A percentile compares a stretch with the other conserved stretches of the same genome.
These are phyloP conservation scores for Debaryomyces coudertii DNA, from an alignment of 1,139 yeast genomes.

Conservation along the genomic window DNA sequence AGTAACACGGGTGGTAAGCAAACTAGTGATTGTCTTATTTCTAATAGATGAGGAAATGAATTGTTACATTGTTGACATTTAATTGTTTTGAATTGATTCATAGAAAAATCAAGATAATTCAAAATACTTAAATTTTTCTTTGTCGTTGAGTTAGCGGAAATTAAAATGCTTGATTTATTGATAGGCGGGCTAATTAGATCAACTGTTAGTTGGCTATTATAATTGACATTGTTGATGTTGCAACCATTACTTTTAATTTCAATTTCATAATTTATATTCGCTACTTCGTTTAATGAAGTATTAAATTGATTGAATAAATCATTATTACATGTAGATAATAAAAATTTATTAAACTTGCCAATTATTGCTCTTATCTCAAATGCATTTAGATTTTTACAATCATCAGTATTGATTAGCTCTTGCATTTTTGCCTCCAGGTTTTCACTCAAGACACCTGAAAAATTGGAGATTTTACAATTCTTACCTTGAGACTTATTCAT, in stretches of 20 bases:
- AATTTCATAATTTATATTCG: constrained; percentile 42
- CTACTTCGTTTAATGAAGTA: constrained; percentile 24
- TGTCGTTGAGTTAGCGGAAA: constrained; percentile 17
- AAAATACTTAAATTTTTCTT: constrained; percentile 29
- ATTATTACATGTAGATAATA: constrained; percentile 50
- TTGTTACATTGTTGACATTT: constrained; percentile 33
- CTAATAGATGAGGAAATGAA: constrained; percentile 49
- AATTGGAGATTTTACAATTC: constrained; percentile 73
- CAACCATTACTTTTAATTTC: constrained; percentile 42
- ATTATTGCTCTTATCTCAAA: constrained; percentile 43
- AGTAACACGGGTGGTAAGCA: constrained; percentile 69
- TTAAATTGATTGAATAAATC: constrained; percentile 47
- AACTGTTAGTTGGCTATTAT: constrained; percentile 37
- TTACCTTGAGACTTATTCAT: constrained; percentile 76
- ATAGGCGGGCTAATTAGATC: constrained; percentile 42
- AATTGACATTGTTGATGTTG: constrained; percentile 33
- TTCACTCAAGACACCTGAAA: constrained; percentile 51
- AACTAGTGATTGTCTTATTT: constrained; percentile 46
- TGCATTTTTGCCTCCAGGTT: constrained; percentile 49
- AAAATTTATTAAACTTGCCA: constrained; percentile 61
- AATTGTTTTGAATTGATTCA: constrained; percentile 55
- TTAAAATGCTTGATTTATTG: constrained; percentile 29
- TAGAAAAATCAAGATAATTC: constrained; percentile 60
- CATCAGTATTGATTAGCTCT: constrained; percentile 58
- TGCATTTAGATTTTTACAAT: constrained; percentile 39